Percentiles rank a stretch among this genome's conserved stretches.
Evolutionary conservation across 345 rosid species (phyloP).

Genomic region (Lagerstroemia speciosa): DNA sequence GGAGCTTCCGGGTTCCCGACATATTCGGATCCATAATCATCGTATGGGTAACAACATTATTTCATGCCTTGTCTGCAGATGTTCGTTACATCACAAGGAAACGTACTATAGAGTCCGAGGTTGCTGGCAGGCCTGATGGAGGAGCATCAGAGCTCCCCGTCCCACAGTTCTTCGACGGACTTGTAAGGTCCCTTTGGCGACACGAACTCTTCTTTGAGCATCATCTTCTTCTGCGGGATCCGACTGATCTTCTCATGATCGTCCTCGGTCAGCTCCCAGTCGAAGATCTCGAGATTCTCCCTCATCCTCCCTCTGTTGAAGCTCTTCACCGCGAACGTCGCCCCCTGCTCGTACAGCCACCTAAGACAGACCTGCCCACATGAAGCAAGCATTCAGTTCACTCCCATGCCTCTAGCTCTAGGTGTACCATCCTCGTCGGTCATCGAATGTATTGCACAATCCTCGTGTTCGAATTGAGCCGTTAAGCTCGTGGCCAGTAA

Average conservation of each 20-base stretch:
- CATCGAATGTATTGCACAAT: too few relatives aligned
- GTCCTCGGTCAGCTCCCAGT: slow-evolving; percentile 14
- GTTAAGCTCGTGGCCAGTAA: too few relatives aligned
- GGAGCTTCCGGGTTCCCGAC: too few relatives aligned
- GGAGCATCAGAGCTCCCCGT: slow-evolving; percentile 8
- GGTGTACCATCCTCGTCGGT: too few relatives aligned
- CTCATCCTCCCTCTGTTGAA: slow-evolving; percentile 16
- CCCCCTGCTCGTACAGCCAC: slow-evolving; percentile 18
- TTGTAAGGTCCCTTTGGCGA: slow-evolving; percentile 12
- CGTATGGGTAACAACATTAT: too few relatives aligned
- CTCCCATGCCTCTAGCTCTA: background rate
- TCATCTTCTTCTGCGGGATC: slow-evolving; percentile 11
- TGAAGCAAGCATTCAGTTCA: background rate
- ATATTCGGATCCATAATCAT: too few relatives aligned
- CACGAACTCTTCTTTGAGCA: background rate
- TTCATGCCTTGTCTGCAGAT: too few relatives aligned
- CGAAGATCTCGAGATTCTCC: slow-evolving; percentile 18
- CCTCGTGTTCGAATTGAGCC: too few relatives aligned
- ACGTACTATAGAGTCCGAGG: too few relatives aligned
- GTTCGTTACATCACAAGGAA: too few relatives aligned
- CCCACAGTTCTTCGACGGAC: slow-evolving; percentile 11
- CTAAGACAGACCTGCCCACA: slow-evolving; percentile 12
- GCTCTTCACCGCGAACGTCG: slow-evolving; percentile 14
- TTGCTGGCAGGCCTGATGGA: too few relatives aligned
- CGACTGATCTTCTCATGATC: slow-evolving; percentile 6